A percentile compares a stretch with the other conserved stretches of the same genome.
phyloP scores from a whole-genome alignment of 163 green algal genomes.

The Picocystis sp. region DNA sequence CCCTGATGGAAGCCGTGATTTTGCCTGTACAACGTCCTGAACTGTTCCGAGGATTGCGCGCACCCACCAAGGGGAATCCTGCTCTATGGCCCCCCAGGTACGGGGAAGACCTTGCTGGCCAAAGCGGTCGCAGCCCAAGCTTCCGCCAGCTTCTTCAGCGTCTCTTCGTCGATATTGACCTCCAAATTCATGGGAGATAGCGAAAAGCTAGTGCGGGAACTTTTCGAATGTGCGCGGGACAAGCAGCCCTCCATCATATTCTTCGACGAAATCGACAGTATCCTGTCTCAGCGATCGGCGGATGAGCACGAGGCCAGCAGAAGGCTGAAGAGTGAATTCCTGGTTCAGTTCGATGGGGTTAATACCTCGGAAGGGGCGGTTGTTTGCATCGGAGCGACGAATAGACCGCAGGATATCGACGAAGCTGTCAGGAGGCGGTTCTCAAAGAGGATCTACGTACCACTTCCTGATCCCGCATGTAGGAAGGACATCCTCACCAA shows the following conservation, averaged over 20 bases:
- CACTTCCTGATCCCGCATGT: slow-evolving; percentile 39
- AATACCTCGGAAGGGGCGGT: background rate
- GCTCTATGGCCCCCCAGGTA: slow-evolving; percentile 79
- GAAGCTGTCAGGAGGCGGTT: slow-evolving; percentile 63
- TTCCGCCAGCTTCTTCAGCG: slow-evolving; percentile 82
- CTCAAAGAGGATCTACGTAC: slow-evolving; percentile 89
- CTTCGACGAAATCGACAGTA: slow-evolving; percentile 42
- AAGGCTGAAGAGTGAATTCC: slow-evolving; percentile 91
- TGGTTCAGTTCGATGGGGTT: slow-evolving; percentile 70
- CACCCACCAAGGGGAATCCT: slow-evolving; percentile 81
- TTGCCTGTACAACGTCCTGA: slow-evolving; percentile 56
- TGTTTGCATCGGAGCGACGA: slow-evolving; percentile 62
- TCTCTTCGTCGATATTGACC: slow-evolving; percentile 69
- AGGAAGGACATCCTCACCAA: background rate
- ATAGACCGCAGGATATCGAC: slow-evolving; percentile 91
- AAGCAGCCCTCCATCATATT: slow-evolving; percentile 29
- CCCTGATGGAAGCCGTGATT: slow-evolving; percentile 78
- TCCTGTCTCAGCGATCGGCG: slow-evolving; percentile 17
- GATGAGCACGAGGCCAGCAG: slow-evolving; percentile 78
- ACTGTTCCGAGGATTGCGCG: slow-evolving; percentile 75
- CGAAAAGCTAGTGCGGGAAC: slow-evolving; percentile 72
- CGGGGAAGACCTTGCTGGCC: slow-evolving; percentile 84
- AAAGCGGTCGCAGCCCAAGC: slow-evolving; percentile 80
- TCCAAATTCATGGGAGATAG: slow-evolving; percentile 89
- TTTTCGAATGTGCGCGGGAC: slow-evolving; percentile 66